These are phyloP conservation scores for Cladosporium phlei DNA, from an alignment of 2,329 filamentous ascomycete genomes.

Conservation along the genomic window DNA sequence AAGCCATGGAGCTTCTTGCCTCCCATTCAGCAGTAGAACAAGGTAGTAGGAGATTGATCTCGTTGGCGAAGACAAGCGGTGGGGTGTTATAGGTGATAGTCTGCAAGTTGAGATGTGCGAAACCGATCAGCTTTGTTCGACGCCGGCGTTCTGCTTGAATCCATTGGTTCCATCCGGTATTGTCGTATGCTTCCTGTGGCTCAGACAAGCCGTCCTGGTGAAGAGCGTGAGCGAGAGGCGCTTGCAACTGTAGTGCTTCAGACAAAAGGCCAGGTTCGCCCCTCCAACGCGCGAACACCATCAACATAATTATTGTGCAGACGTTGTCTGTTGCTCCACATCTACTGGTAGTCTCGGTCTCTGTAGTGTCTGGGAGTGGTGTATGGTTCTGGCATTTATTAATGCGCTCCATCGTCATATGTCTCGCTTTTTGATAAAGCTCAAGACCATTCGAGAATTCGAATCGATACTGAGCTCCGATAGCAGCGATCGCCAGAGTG, in stretches of 20 bases:
- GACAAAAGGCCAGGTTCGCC: conserved; percentile 26
- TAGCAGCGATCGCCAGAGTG: conserved; percentile 31
- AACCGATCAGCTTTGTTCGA: conserved; percentile 31
- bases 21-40: not conserved
- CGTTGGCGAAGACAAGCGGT: not conserved
- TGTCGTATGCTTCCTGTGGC: not conserved
- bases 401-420: conserved; percentile 28
- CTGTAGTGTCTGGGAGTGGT: conserved; percentile 8
- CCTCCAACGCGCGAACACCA: conserved; percentile 26
- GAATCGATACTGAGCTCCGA: conserved; percentile 33
- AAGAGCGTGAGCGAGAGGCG: conserved; percentile 27
- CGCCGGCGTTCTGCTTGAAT: conserved; percentile 27
- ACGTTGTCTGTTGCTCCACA: not conserved
- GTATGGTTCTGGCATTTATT: conserved; percentile 30
- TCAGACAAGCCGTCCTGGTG: conserved; percentile 19
- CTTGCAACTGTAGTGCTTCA: conserved; percentile 29
- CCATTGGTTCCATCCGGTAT: conserved; percentile 16
- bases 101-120: conserved; percentile 33
- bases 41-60: not conserved
- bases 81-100: conserved; percentile 28
- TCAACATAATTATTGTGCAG: not conserved
- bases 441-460: conserved; percentile 29
- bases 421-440: conserved; percentile 29
- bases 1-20: not conserved
- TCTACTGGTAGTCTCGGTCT: not conserved